Conservation (phyloP, 495 filamentous ascomycete species). For the Bombardia bombarda region DNA sequence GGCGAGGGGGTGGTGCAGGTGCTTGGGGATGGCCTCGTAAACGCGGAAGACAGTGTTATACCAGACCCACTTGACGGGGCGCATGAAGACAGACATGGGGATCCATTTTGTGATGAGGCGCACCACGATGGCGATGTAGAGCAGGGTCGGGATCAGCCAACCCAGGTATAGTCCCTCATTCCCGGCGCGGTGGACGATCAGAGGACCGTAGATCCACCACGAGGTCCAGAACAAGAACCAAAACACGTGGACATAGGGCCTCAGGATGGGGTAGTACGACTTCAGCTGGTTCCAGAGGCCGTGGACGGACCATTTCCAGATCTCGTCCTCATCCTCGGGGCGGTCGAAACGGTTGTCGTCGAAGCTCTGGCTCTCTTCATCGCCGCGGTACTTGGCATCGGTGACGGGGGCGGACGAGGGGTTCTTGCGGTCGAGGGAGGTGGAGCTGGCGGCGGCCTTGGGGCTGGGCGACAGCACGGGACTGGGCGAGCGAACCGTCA, state of each 20-base stretch:
- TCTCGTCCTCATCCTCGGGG: background rate
- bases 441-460: background rate
- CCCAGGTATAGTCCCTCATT: no score
- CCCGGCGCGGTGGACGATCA: conserved; percentile 65
- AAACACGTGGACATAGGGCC: no score
- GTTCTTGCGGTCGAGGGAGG: background rate
- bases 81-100: conserved; percentile 55
- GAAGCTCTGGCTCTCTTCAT: conserved; percentile 19
- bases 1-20: conserved; percentile 49
- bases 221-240: no score
- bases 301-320: background rate
- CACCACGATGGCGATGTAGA: conserved; percentile 68
- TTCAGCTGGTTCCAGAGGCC: no score
- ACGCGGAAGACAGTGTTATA: conserved; percentile 47
- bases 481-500: background rate
- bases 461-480: background rate
- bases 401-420: conserved; percentile 4
- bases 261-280: no score
- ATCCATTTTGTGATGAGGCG: conserved; percentile 68
- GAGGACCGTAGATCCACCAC: conserved; percentile 78
- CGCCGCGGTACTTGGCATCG: conserved; percentile 10
- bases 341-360: background rate
- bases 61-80: conserved; percentile 61
- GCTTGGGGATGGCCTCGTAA: conserved; percentile 51
- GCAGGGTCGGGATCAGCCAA: conserved; percentile 78